Evolutionary conservation across 371 early-diverging fungal species (phyloP).

Genomic region (Syncephalastrum racemosum): DNA sequence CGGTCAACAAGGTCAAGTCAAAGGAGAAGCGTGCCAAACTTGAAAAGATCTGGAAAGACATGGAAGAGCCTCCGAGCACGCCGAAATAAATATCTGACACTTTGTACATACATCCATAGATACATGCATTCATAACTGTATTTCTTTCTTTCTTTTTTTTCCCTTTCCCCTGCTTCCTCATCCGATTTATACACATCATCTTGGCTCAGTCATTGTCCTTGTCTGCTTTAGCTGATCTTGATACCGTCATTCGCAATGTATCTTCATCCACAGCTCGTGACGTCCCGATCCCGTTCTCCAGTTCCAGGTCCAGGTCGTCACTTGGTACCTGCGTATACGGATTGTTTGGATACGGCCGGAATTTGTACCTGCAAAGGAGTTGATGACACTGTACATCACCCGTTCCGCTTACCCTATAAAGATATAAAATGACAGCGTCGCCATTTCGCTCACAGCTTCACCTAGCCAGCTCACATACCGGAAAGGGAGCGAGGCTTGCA

Average conservation of each 20-base stretch:
- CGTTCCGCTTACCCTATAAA: slow-evolving; percentile 44
- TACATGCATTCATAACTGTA: no score
- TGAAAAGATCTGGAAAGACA: slow-evolving; percentile 47
- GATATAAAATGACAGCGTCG: slow-evolving; percentile 51
- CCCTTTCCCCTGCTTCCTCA: neutral
- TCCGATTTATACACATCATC: neutral
- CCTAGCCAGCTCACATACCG: slow-evolving; percentile 57
- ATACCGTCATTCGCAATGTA: no score
- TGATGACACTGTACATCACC: no score
- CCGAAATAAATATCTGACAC: no score
- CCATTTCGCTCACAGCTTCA: slow-evolving; percentile 49
- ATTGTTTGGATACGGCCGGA: slow-evolving; percentile 55
- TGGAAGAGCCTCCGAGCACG: slow-evolving; percentile 42
- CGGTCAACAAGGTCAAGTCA: no score
- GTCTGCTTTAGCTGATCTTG: no score
- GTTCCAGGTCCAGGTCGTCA: slow-evolving; percentile 28
- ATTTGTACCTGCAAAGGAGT: slow-evolving; percentile 20
- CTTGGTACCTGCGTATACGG: slow-evolving; percentile 52
- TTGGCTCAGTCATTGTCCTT: neutral
- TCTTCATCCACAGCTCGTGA: neutral
- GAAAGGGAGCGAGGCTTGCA: slow-evolving; percentile 53
- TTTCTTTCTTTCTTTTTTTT: no score
- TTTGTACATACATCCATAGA: no score
- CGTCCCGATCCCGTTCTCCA: slow-evolving; percentile 3
- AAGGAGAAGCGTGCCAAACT: slow-evolving; percentile 26